Conservation (phyloP, 257 asterid genomes). For the Handroanthus guayacan region DNA sequence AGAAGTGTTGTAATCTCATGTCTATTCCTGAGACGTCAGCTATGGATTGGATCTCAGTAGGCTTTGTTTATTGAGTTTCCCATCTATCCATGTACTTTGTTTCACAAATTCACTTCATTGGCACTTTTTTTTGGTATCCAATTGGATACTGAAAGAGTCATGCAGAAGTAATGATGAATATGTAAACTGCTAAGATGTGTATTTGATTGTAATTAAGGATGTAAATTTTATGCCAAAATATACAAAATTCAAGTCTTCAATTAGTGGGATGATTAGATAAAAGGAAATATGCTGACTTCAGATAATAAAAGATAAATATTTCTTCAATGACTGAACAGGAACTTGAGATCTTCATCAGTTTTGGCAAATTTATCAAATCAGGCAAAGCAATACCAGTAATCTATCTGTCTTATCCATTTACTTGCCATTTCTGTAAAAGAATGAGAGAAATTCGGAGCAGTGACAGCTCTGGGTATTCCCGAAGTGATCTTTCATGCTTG, state of each 20-base stretch:
- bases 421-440: background rate
- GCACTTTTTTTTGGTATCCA: background rate
- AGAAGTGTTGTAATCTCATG: background rate
- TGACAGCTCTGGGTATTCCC: background rate
- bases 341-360: background rate
- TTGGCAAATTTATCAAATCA: background rate
- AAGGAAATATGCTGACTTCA: background rate
- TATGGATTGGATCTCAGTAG: background rate
- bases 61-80: background rate
- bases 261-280: background rate
- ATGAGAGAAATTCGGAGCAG: background rate
- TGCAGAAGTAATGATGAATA: background rate
- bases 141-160: background rate
- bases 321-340: background rate
- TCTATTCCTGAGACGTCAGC: background rate
- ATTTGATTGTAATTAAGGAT: background rate
- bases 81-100: background rate
- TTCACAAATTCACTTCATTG: background rate
- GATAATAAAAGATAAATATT: too few species aligned
- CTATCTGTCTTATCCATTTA: background rate
- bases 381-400: background rate
- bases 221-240: background rate
- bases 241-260: background rate
- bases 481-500: background rate
- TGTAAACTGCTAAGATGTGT: background rate